phyloP scores from a whole-genome alignment of 2,329 filamentous ascomycete genomes.

The Aspergillus proliferans region DNA sequence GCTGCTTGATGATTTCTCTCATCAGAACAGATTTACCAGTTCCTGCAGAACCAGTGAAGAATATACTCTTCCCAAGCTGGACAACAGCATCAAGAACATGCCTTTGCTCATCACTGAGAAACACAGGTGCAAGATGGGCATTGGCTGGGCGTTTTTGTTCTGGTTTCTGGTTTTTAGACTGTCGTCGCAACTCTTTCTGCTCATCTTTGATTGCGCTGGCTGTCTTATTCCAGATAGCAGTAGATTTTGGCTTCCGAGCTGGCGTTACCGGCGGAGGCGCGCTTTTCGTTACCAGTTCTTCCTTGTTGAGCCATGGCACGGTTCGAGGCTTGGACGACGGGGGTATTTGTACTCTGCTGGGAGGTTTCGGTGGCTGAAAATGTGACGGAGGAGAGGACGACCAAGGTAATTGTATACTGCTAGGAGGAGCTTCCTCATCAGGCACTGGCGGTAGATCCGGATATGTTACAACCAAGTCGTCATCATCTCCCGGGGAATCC shows the following conservation, averaged over 20 bases:
- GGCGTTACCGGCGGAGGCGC: slow-evolving; percentile 38
- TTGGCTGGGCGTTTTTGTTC: slow-evolving; percentile 31
- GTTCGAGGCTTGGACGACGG: slow-evolving; percentile 54
- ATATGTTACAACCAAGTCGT: slow-evolving; percentile 24
- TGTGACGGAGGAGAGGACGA: slow-evolving; percentile 53
- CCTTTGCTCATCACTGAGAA: slow-evolving; percentile 78
- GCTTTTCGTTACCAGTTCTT: slow-evolving; percentile 23
- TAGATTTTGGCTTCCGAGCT: slow-evolving; percentile 31
- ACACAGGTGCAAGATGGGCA: slow-evolving; percentile 50
- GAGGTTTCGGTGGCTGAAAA: slow-evolving; percentile 14
- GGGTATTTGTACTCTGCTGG: slow-evolving; percentile 7
- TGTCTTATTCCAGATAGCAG: slow-evolving; percentile 64
- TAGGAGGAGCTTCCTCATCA: slow-evolving; percentile 35
- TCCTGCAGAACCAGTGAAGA: slow-evolving; percentile 94
- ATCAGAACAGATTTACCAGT: slow-evolving; percentile 97
- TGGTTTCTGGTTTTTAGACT: slow-evolving; percentile 44
- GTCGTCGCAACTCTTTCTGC: slow-evolving; percentile 64
- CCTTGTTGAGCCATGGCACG: slow-evolving; percentile 52
- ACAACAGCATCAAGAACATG: slow-evolving; percentile 78
- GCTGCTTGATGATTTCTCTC: slow-evolving; percentile 75
- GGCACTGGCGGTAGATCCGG: slow-evolving; percentile 28
- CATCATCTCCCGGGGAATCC: slow-evolving; percentile 9
- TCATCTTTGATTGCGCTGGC: slow-evolving; percentile 70
- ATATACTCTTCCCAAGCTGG: slow-evolving; percentile 76
- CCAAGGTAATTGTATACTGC: slow-evolving; percentile 63